Evolutionary conservation across 176 grass and related monocot genomes (phyloP), one percentile per base, ranked within the genome.

Genomic region (Ensete glaucum): DNA sequence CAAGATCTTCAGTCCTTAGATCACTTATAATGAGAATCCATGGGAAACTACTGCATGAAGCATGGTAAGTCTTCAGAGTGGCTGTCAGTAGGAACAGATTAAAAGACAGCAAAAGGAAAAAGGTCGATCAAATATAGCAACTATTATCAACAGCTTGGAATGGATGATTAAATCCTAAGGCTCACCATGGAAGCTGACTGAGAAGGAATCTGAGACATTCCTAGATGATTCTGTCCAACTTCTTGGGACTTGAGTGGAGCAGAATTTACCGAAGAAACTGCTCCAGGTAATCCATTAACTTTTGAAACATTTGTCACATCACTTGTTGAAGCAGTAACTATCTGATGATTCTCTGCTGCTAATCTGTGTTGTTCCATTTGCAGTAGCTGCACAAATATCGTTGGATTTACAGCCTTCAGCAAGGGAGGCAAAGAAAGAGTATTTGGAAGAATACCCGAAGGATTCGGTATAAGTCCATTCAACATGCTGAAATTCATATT

Each of bases 331-430:
- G 24, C 76, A 85, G 21, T 43, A 67, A 17, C 21, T 67, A 73
- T 90, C 51, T 79, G 79, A 76, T 88, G 86, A 53, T 74, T 59
- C 77, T 89, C 88, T 71, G 79, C 50, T 70, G 88, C 76, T 73
- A 81, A 80, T 74, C 71, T 80, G 78, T 99, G 91, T 27, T 89
- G 83, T 83, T 89, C 87, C 74, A 87, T 86, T 87, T 94, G 86
- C 72, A 94, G 72, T 78, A 88, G 88, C 67, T 94, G 83, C 86
- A 94, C 73, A 10, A 99, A 74, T 76, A 94, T 78, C 64, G 88
- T 67, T 20, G 95, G 88, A 69, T 99, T 94, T 34, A 84, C 83
- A 72, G 95, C 88, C 78, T 99, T 89, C 25, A 89, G 77, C 23
- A 89, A 76, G 21, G 85, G 69, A 60, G 88, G 88, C 82, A 91